Evolutionary conservation across 2,329 filamentous ascomycete species (phyloP).

Genomic region (Trichoderma sp.): DNA sequence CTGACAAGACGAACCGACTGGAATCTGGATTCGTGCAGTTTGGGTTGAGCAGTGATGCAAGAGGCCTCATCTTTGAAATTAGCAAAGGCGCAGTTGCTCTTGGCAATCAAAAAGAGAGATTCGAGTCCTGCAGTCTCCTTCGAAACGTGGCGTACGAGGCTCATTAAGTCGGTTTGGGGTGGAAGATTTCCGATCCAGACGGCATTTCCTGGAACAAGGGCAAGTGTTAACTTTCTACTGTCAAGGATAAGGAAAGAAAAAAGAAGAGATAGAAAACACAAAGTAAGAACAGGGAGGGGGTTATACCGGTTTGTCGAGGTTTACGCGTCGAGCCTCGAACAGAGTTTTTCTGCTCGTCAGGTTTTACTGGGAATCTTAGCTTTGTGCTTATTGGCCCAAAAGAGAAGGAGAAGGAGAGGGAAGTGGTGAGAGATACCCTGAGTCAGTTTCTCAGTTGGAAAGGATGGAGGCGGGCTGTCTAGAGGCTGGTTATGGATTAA

Average conservation of each 20-base stretch:
- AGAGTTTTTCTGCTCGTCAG: slow-evolving; percentile 20
- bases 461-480: neutral
- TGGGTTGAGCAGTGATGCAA: slow-evolving; percentile 72
- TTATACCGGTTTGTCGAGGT: slow-evolving; percentile 59
- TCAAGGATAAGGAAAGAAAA: neutral
- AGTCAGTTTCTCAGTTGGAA: neutral
- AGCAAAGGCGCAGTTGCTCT: slow-evolving; percentile 96
- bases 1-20: slow-evolving; percentile 83
- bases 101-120: slow-evolving; percentile 90
- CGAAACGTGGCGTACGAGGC: slow-evolving; percentile 87
- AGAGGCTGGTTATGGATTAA: neutral
- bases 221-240: neutral
- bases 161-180: slow-evolving; percentile 75
- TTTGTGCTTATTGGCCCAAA: neutral
- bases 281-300: neutral
- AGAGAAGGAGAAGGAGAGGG: neutral
- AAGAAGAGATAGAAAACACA: neutral
- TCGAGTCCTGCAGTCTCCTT: slow-evolving; percentile 75
- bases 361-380: neutral
- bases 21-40: slow-evolving; percentile 88
- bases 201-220: slow-evolving; percentile 62
- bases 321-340: slow-evolving; percentile 38
- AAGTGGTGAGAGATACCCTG: neutral
- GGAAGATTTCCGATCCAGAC: slow-evolving; percentile 96
- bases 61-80: slow-evolving; percentile 82